Evolutionary conservation across 495 filamentous ascomycete genomes (phyloP).

Genomic region (Penicillium samsonianum): DNA sequence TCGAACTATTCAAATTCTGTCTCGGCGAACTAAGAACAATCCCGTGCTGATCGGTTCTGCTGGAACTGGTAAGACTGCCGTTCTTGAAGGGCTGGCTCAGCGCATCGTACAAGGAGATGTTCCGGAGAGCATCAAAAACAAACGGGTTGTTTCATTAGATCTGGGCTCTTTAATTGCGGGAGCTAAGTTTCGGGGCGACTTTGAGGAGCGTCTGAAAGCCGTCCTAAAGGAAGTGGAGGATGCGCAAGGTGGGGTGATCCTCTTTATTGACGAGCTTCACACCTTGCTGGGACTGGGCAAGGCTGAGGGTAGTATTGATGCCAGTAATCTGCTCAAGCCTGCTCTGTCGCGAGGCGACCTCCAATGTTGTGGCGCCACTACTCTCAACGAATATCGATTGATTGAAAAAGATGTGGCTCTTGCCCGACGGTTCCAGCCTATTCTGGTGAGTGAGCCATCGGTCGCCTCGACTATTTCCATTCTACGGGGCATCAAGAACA

Average conservation of each 20-base stretch:
- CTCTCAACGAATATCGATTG: constrained; percentile 82
- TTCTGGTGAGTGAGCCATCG: constrained; percentile 82
- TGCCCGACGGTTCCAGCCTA: constrained; percentile 90
- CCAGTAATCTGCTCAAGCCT: constrained; percentile 94
- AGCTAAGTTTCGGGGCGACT: constrained; percentile 93
- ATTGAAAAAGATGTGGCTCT: constrained; percentile 97
- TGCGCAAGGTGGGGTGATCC: constrained; percentile 82
- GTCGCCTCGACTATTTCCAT: constrained; percentile 95
- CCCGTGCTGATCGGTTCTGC: constrained; percentile 91
- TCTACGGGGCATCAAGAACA: constrained; percentile 91
- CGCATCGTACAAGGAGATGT: constrained; percentile 91
- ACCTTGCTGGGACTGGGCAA: constrained; percentile 90
- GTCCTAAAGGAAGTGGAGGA: constrained; percentile 90
- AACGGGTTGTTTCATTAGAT: constrained; percentile 82
- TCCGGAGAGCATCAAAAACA: constrained; percentile 94
- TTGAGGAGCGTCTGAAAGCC: constrained; percentile 89
- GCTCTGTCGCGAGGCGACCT: constrained; percentile 87
- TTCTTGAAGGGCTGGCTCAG: constrained; percentile 88
- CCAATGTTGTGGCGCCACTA: constrained; percentile 94
- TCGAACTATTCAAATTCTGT: constrained; percentile 90
- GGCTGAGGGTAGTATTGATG: constrained; percentile 93
- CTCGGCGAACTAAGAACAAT: constrained; percentile 93
- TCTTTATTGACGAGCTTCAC: constrained; percentile 96
- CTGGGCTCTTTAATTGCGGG: constrained; percentile 91
- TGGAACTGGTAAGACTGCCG: constrained; percentile 94